Conservation (phyloP, 371 early-diverging fungal genomes). For the Mucor racemosus region DNA sequence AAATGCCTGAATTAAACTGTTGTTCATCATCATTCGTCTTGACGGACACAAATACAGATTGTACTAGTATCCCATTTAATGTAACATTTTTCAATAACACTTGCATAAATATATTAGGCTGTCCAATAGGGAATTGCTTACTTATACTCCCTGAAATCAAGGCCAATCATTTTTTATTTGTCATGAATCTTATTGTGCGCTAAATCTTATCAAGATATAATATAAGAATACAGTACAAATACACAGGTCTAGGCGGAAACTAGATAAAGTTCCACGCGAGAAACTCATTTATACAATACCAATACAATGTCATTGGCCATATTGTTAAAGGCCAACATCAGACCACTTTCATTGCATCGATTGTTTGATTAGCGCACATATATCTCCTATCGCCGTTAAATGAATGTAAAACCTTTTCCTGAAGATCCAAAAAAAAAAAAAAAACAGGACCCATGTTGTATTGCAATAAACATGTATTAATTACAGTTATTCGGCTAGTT, state of each 20-base stretch:
- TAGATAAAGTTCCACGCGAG: background rate
- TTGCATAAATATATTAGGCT: background rate
- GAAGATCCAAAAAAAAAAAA: background rate
- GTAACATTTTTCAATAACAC: too few species aligned
- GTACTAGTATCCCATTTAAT: background rate
- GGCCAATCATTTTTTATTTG: slow-evolving; percentile 1
- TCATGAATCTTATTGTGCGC: background rate
- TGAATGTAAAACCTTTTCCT: background rate
- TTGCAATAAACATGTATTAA: background rate
- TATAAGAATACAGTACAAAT: background rate
- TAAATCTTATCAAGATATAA: background rate
- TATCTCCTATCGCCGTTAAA: background rate
- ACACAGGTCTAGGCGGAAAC: background rate
- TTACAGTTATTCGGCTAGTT: too few species aligned
- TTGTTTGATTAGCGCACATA: background rate
- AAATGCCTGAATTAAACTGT: background rate
- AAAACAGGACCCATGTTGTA: background rate
- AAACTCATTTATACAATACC: background rate
- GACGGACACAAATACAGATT: background rate
- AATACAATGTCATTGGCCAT: background rate
- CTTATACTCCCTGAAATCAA: background rate
- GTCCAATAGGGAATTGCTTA: background rate
- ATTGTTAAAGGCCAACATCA: background rate
- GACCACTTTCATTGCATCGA: background rate
- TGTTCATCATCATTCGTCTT: background rate